Percentiles rank a stretch among this genome's conserved stretches.
Conservation (phyloP, 2,329 filamentous ascomycete genomes). For the Stachybotrys elegans region DNA sequence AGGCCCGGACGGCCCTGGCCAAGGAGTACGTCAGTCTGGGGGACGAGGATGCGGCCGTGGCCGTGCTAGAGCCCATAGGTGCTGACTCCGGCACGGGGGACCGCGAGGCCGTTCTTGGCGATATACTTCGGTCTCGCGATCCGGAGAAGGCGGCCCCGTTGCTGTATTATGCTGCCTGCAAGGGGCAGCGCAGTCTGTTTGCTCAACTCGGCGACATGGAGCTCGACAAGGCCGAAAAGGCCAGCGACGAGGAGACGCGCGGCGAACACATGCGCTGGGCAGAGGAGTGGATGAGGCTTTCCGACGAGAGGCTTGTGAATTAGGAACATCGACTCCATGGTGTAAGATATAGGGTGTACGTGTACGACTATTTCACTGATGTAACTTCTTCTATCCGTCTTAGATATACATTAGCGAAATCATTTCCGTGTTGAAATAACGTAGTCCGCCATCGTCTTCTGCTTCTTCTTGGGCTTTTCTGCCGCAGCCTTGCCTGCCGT, state of each 20-base stretch:
- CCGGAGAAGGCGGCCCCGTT: conserved; percentile 16
- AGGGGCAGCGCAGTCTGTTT: conserved; percentile 19
- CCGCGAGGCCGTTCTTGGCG: conserved; percentile 20
- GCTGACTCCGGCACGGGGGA: conserved; percentile 15
- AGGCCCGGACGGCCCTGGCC: conserved; percentile 20
- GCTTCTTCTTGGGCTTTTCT: conserved; percentile 18
- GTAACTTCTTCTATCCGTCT: too few species aligned
- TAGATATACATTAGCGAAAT: too few species aligned
- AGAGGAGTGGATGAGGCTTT: conserved; percentile 28
- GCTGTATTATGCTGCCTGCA: conserved; percentile 19
- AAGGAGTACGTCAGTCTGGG: conserved; percentile 17
- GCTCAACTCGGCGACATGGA: conserved; percentile 22
- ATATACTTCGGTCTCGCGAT: conserved; percentile 16
- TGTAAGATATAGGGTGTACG: too few species aligned
- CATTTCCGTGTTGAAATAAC: neutral
- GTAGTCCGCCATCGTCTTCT: conserved; percentile 11
- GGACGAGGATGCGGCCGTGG: conserved; percentile 15
- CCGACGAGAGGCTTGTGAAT: conserved; percentile 15
- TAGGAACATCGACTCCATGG: conserved; percentile 8
- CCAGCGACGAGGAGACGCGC: conserved; percentile 8
- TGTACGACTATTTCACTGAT: too few species aligned
- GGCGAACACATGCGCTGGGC: conserved; percentile 23
- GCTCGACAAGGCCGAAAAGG: conserved; percentile 15
- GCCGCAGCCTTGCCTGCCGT: conserved; percentile 9
- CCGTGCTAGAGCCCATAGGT: conserved; percentile 15